Conservation (phyloP, 1,284 basidiomycete genomes). For the Trichosporon coremiiforme region DNA sequence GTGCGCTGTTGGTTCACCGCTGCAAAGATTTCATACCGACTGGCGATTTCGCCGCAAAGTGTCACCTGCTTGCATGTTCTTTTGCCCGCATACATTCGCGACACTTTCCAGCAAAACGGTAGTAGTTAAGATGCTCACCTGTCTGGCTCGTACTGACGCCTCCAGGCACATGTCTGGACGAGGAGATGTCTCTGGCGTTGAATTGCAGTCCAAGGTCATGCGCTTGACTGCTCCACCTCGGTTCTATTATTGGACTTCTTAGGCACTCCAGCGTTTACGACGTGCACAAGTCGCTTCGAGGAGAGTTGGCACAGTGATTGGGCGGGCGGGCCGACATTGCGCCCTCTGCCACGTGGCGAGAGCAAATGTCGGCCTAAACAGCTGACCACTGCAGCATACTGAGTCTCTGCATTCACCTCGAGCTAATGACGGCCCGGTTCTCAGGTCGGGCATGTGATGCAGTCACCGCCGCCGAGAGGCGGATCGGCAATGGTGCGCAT, state of each 20-base stretch:
- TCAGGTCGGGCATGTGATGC: background rate
- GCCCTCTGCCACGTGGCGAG: background rate
- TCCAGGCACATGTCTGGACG: background rate
- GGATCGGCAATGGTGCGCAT: background rate
- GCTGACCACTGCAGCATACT: background rate
- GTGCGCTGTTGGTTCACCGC: no score
- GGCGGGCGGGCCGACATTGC: slow-evolving; percentile 4
- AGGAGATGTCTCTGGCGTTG: background rate
- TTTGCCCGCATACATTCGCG: background rate
- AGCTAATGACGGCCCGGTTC: slow-evolving; percentile 2
- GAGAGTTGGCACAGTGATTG: background rate
- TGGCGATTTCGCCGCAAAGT: no score
- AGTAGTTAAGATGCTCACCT: no score
- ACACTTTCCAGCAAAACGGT: background rate
- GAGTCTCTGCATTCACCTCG: background rate
- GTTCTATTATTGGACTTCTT: background rate
- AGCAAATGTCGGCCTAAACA: background rate
- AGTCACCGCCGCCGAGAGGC: background rate
- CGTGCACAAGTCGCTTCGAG: background rate
- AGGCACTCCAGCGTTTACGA: background rate
- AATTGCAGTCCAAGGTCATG: background rate
- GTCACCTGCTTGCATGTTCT: no score
- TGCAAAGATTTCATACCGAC: no score
- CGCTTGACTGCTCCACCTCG: background rate
- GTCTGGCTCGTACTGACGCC: no score